These are phyloP conservation scores for Trypanosomatidae sp. DNA, from an alignment of 208 protist genomes.

Conservation along the genomic window DNA sequence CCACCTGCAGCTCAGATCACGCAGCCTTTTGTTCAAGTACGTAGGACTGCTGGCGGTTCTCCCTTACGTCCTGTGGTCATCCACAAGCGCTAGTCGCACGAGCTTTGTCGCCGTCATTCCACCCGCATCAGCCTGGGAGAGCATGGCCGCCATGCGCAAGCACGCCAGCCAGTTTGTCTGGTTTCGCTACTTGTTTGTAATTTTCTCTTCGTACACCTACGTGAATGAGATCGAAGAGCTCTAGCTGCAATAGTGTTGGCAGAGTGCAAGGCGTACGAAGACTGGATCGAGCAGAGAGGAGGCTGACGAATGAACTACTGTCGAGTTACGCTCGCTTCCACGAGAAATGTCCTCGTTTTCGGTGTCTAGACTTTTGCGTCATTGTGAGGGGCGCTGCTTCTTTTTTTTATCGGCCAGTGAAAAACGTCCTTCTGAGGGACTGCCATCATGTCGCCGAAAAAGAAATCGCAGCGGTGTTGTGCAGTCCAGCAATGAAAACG, in stretches of 20 bases:
- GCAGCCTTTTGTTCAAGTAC: slow-evolving; percentile 68
- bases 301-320: background rate
- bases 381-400: background rate
- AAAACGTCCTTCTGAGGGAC: background rate
- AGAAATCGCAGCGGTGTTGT: background rate
- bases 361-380: background rate
- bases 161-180: slow-evolving; percentile 96
- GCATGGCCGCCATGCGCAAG: slow-evolving; percentile 79
- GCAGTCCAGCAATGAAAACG: background rate
- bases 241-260: background rate
- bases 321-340: background rate
- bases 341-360: background rate
- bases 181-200: slow-evolving; percentile 96
- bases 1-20: slow-evolving; percentile 65
- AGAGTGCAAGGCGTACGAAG: background rate
- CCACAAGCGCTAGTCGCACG: slow-evolving; percentile 22
- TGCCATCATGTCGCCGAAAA: background rate
- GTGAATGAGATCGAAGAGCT: slow-evolving; percentile 82
- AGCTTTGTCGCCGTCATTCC: slow-evolving; percentile 59
- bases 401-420: background rate
- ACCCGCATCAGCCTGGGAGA: slow-evolving; percentile 42
- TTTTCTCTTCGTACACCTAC: slow-evolving; percentile 96
- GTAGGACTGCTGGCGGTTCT: slow-evolving; percentile 41
- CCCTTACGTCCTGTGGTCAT: slow-evolving; percentile 21
- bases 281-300: background rate